Evolutionary conservation across 768 basidiomycete genomes (phyloP), one percentile per base, ranked within the genome.

Genomic region (Amyloporia xantha): DNA sequence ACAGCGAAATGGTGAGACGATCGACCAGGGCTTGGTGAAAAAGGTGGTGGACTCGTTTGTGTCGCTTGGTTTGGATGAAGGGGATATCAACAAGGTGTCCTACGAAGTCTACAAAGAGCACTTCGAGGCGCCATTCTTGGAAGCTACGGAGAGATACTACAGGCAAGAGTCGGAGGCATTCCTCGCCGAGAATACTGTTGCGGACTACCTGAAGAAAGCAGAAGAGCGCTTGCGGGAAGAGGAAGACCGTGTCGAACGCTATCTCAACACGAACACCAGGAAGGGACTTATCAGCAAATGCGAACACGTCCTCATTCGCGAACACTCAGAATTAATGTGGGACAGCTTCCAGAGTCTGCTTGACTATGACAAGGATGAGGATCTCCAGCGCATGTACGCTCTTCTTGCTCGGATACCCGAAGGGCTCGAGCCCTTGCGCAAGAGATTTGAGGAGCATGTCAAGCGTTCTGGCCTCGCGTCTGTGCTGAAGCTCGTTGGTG

Each of bases 41-140:
- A 90, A 89, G 65, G 91, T 96, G 56, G 83, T 98, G 48, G 92
- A 95, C 58, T 94, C 90, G 11, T 90, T 97, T 59, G 86, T 98
- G 21, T 94, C 92, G 2, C 83, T 98, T 19, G 95, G 96, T 28
- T 71, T 98, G 37, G 94, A 99, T 62, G 91, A 95, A 60, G 74
- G 77, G 40, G 91, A 98, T 69, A 82, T 87, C 62, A 90, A 92
- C 74, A 91, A 91, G 59, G 84, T 86, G 23, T 92, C 91, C 52
- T 82, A 96, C 35, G 91, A 97, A 48, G 83, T 96, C 25, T 98
- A 98, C 78, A 83, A 79, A 62, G 84, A 89, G 51, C 84, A 92
- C 59, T 90, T 98, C 63, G 93, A 98, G 64, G 65, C 67, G 1
- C 89, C 92, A 0, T 97, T 99, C 75, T 77, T 98, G 54, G 76